Percentiles rank a stretch among this genome's conserved stretches.
Evolutionary conservation across 352 stramenopile genomes (phyloP).

Genomic region (Pythium brachiatum): DNA sequence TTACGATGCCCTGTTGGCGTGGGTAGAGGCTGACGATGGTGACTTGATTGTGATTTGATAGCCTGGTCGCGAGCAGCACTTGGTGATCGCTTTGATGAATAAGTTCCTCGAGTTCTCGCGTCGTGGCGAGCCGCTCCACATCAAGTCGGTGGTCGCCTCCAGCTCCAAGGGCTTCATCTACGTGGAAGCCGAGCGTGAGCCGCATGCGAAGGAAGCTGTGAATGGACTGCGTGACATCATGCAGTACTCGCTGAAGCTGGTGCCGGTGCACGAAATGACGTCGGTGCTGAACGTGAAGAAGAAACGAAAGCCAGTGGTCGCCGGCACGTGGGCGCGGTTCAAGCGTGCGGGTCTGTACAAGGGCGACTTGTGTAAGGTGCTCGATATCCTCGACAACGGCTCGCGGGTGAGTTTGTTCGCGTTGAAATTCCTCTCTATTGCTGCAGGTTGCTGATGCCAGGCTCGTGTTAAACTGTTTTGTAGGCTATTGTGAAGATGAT

Average conservation of each 20-base stretch:
- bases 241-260: slow-evolving; percentile 88
- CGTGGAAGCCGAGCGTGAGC: slow-evolving; percentile 83
- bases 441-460: no score
- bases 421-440: no score
- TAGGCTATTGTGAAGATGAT: slow-evolving; percentile 87
- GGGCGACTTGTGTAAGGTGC: slow-evolving; percentile 83
- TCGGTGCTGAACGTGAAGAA: slow-evolving; percentile 86
- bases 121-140: slow-evolving; percentile 75
- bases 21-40: background rate
- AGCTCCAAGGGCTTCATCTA: slow-evolving; percentile 91
- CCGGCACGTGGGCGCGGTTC: slow-evolving; percentile 80
- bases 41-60: slow-evolving; percentile 20
- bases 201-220: slow-evolving; percentile 80
- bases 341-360: slow-evolving; percentile 88
- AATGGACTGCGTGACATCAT: slow-evolving; percentile 83
- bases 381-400: slow-evolving; percentile 86
- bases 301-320: slow-evolving; percentile 75
- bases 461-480: background rate
- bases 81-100: slow-evolving; percentile 88
- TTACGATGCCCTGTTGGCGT: no score
- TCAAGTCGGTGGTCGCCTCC: slow-evolving; percentile 86
- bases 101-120: slow-evolving; percentile 86
- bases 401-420: slow-evolving; percentile 58
- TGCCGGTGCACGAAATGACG: slow-evolving; percentile 89
- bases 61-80: slow-evolving; percentile 81